Conservation (phyloP, 73 alveolate genomes). For the Symbiodinium natans region DNA sequence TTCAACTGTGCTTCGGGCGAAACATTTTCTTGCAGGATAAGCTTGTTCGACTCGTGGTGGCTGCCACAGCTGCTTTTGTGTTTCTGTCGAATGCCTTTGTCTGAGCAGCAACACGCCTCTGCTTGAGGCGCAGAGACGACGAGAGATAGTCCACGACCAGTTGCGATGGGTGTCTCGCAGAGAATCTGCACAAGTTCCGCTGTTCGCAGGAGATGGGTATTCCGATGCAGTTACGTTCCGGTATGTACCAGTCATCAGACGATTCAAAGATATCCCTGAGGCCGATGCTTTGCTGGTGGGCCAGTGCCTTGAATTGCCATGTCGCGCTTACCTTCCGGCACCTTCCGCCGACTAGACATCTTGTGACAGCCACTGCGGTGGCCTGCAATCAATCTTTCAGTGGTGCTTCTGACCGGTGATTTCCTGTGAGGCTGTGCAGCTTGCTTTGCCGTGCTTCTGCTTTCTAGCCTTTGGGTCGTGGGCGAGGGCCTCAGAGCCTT, state of each 20-base stretch:
- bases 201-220: too few relatives aligned
- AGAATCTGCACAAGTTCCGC: neutral
- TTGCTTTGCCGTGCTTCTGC: slow-evolving; percentile 74
- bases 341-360: too few relatives aligned
- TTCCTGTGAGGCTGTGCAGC: slow-evolving; percentile 80
- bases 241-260: too few relatives aligned
- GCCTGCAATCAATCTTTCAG: too few relatives aligned
- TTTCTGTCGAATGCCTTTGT: neutral
- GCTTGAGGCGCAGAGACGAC: slow-evolving; percentile 37
- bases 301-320: neutral
- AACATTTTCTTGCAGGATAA: slow-evolving; percentile 16
- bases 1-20: too few relatives aligned
- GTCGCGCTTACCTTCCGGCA: neutral
- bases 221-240: neutral
- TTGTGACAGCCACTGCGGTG: too few relatives aligned
- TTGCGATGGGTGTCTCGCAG: slow-evolving; percentile 35
- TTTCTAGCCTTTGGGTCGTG: slow-evolving; percentile 75
- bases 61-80: neutral
- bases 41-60: slow-evolving; percentile 54
- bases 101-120: too few relatives aligned
- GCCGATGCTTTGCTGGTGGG: neutral
- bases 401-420: too few relatives aligned
- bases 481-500: slow-evolving; percentile 17
- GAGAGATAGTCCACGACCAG: slow-evolving; percentile 64
- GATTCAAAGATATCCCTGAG: neutral